Evolutionary conservation across 2,329 filamentous ascomycete genomes (phyloP), one percentile per base, ranked within the genome.

Genomic region (Microsporum audouinii): DNA sequence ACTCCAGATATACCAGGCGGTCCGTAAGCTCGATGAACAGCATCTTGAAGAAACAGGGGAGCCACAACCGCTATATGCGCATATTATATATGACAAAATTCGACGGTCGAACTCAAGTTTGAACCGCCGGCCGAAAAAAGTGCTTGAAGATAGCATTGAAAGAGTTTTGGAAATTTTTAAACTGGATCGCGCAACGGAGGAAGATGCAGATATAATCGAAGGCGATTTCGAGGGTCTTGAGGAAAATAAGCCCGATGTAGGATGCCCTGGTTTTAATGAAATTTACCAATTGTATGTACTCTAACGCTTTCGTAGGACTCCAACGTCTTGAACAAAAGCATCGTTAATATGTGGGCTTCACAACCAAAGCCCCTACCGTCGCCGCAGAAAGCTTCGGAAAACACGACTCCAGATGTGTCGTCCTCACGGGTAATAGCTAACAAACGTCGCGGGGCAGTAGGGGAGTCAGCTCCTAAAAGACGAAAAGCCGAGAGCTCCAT

Each of bases 41-140:
- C 82, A 83, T 58, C 73, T 80, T 65, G 73, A 75, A n/a, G 79
- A 79, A 56, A 78, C 77, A 60, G 72, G 72, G 17, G 70, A 71
- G 17, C 75, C 78, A 5, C 79, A 77, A 59, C 57, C 23, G 6
- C 75, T 88, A 5, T 85, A 83, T 0, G 77, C 87, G 2, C 74
- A 80, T 1, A 74, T 77, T 1, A 82, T 95, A 0, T 96, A 94
- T 71, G 86, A 91, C 43, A 84, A 83, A 62, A 90, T 97, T 64
- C 89, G 91, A 67, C 77, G 79, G 58, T 96, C 91, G 12, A 96
- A 96, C 71, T 95, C 91, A 0, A 91, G 88, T 59, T 75, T 97
- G 27, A 89, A 88, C 64, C 81, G 94, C 27, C 85, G 88, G 66
- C 90, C 89, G 43, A 95, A 94, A 73, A 86, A 85, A 63, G 79